phyloP scores from a whole-genome alignment of 2,329 filamentous ascomycete species.

The Grosmannia huntii region DNA sequence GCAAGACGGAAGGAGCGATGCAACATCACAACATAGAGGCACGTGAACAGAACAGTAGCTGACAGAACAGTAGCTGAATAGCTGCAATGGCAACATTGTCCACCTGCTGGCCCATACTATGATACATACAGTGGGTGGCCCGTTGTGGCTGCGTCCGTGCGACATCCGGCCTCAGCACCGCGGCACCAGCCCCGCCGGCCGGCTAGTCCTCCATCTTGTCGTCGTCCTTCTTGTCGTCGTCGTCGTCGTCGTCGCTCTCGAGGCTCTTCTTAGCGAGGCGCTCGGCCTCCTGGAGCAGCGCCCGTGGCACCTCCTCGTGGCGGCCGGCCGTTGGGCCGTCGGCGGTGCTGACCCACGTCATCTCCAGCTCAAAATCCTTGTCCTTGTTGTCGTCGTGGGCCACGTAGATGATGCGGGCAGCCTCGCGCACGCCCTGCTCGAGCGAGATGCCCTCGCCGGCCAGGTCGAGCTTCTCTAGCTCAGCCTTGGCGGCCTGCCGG shows the following conservation, averaged over 20 bases:
- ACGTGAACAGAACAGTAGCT: background rate
- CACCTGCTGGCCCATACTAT: background rate
- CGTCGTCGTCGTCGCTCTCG: slow-evolving; percentile 77
- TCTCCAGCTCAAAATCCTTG: slow-evolving; percentile 98
- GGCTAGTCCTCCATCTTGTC: slow-evolving; percentile 84
- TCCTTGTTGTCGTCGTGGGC: slow-evolving; percentile 99
- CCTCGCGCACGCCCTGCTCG: slow-evolving; percentile 85
- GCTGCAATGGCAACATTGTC: background rate
- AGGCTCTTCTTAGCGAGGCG: slow-evolving; percentile 80
- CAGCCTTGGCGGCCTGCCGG: slow-evolving; percentile 89
- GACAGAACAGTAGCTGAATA: background rate
- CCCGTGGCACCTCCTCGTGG: slow-evolving; percentile 87
- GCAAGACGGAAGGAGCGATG: background rate
- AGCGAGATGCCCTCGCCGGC: slow-evolving; percentile 64
- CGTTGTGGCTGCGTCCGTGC: too few species aligned
- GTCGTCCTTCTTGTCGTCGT: slow-evolving; percentile 47
- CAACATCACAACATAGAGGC: background rate
- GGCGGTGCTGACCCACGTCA: slow-evolving; percentile 88
- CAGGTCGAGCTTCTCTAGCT: slow-evolving; percentile 95
- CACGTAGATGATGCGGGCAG: slow-evolving; percentile 91
- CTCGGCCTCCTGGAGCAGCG: slow-evolving; percentile 83
- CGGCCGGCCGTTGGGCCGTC: slow-evolving; percentile 84
- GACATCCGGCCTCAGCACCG: too few species aligned
- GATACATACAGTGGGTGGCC: background rate
- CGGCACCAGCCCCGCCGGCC: slow-evolving; percentile 4